Base-by-base conservation (phyloP, 257 asterid species). In the Lycium barbarum region DNA sequence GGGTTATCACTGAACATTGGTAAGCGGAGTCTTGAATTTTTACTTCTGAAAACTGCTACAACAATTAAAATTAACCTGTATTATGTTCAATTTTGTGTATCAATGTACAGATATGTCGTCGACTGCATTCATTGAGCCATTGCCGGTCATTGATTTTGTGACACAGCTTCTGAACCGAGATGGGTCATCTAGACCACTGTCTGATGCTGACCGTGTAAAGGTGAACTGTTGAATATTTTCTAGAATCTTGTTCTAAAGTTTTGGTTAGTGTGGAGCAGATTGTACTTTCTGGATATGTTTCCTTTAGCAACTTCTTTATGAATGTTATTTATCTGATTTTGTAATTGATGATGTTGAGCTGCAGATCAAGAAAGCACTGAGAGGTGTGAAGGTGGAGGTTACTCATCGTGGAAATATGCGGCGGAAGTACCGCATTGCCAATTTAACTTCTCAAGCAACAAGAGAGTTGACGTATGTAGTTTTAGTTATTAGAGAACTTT, bases 391-490 rank as follows among this genome's bases (percentile, higher is more conserved):
- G 89, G 98, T 96, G 67, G 98, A 96, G 88, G 99, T 96, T 74
- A 96, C 99, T 38, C 99, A 96, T 84, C 92, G 99, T 17, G 98
- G 99, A 22, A 95, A 96, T 87, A 95, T 96, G 98, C 95, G 98
- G 17, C 87, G 99, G 87, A 96, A 93, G 81, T 96, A 96, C 72
- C 95, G 99, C 45, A 95, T 96, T 72, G 91, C 96, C 89, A 97
- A 98, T 80, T 88, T 96, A 90, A 96, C 98, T n/a, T 88, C 98
- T 2, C 99, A 93, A 86, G 95, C 97, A 67, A 96, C 99, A 9
- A 89, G 98, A 33, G 98, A 96, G 78, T 91, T 96, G 22, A 93
- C 95, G 99, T 96, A 88, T 91, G 98, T 53, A 40, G 80, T 72
- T 78, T 51, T 78, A 26, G 49, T 53, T 51, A 14, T 78, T 13